These are phyloP conservation scores for Mycena rosella DNA, from an alignment of 768 basidiomycete species.

Conservation along the genomic window DNA sequence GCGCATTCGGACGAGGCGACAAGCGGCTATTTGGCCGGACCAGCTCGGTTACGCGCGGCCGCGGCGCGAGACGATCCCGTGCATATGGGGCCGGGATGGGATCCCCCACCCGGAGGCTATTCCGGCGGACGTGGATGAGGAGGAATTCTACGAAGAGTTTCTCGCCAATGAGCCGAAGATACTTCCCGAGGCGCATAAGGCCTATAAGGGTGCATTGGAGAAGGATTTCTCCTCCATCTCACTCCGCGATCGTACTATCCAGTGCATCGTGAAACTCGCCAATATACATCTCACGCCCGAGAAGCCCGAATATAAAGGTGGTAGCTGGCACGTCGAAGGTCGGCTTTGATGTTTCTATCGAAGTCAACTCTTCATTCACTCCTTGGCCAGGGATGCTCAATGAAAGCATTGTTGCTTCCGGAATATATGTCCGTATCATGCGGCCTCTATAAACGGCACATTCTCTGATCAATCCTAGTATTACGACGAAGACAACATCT, in stretches of 20 bases:
- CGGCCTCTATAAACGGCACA: slow-evolving; percentile 30
- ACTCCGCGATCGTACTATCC: slow-evolving; percentile 8
- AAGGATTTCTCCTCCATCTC: not conserved
- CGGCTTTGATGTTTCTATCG: slow-evolving; percentile 11
- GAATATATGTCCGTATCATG: not conserved
- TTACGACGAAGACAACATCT: slow-evolving; percentile 48
- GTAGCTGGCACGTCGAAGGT: slow-evolving; percentile 49
- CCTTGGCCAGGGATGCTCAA: slow-evolving; percentile 38
- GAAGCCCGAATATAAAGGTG: slow-evolving; percentile 43
- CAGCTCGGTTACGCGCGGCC: not conserved
- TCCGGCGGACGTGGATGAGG: not conserved
- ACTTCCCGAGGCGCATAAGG: not conserved
- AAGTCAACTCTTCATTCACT: not conserved
- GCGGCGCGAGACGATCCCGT: not conserved
- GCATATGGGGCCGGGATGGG: not conserved
- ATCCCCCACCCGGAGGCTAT: not conserved
- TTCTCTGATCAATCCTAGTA: slow-evolving; percentile 33
- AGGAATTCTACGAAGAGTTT: not conserved
- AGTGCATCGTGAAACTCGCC: slow-evolving; percentile 43
- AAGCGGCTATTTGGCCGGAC: not conserved
- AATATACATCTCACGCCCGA: slow-evolving; percentile 48
- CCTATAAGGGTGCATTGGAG: slow-evolving; percentile 3
- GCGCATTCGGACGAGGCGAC: not conserved
- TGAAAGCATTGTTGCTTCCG: slow-evolving; percentile 47
- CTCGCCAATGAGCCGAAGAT: not conserved